These are phyloP conservation scores for Cercospora nicotianae DNA, from an alignment of 2,329 filamentous ascomycete species.

Conservation along the genomic window DNA sequence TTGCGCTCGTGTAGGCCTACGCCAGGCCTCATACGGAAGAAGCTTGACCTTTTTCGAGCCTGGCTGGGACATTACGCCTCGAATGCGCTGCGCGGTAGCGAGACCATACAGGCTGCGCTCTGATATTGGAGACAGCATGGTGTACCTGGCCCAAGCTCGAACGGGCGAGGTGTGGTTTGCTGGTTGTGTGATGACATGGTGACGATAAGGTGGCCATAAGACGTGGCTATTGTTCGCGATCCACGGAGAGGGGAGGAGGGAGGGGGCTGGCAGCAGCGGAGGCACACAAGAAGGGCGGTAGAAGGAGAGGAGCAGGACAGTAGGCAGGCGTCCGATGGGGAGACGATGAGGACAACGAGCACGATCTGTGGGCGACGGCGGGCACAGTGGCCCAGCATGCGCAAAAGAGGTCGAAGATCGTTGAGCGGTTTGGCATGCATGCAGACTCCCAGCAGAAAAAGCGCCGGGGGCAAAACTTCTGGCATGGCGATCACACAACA, in stretches of 20 bases:
- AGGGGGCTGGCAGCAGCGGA: not conserved
- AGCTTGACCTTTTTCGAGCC: slow-evolving; percentile 7
- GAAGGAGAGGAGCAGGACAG: not conserved
- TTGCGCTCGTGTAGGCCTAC: not conserved
- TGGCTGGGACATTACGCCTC: slow-evolving; percentile 8
- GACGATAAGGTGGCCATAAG: slow-evolving; percentile 11
- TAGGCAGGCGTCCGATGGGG: not conserved
- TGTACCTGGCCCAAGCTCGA: slow-evolving; percentile 15
- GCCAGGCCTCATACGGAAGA: not conserved
- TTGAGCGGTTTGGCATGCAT: not conserved
- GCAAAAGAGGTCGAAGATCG: slow-evolving; percentile 5
- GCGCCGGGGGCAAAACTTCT: not conserved
- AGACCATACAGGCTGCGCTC: slow-evolving; percentile 7
- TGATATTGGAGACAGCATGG: slow-evolving; percentile 4
- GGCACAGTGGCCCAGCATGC: not conserved
- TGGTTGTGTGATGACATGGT: slow-evolving; percentile 13
- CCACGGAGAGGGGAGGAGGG: not conserved
- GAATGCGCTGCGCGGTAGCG: slow-evolving; percentile 6
- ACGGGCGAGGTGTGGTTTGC: not conserved
- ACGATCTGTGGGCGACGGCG: not conserved
- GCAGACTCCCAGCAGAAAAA: not conserved
- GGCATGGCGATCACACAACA: slow-evolving; percentile 4
- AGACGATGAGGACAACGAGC: not conserved
- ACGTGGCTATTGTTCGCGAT: not conserved
- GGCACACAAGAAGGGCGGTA: not conserved